These are phyloP conservation scores for Trametes villosa DNA, from an alignment of 768 basidiomycete genomes.

Conservation along the genomic window DNA sequence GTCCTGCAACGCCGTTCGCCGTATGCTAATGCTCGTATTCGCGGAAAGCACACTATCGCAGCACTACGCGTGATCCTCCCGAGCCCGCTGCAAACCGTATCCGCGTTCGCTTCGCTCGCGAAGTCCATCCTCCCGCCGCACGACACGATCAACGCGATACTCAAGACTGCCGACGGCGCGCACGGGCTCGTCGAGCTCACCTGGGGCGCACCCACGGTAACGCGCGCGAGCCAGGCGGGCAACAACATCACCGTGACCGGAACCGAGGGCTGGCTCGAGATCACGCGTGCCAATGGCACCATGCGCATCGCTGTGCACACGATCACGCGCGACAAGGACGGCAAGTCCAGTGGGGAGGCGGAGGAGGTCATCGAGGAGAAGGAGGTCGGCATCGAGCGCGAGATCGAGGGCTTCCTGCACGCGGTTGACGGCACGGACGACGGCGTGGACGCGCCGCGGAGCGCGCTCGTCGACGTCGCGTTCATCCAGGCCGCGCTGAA, in stretches of 20 bases:
- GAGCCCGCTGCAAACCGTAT: constrained; percentile 53
- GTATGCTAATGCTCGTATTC: too few species aligned
- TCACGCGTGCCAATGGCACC: constrained; percentile 38
- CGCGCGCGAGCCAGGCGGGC: constrained; percentile 34
- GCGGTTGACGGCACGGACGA: constrained; percentile 54
- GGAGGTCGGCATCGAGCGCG: constrained; percentile 56
- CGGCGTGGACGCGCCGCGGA: constrained; percentile 50
- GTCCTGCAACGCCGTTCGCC: too few species aligned
- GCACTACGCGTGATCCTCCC: constrained; percentile 66
- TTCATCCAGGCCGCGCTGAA: constrained; percentile 79
- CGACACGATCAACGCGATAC: constrained; percentile 72
- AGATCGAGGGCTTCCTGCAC: constrained; percentile 62
- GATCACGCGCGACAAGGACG: constrained; percentile 39
- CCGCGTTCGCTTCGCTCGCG: constrained; percentile 69
- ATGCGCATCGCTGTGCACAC: constrained; percentile 42
- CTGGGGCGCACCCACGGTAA: constrained; percentile 58
- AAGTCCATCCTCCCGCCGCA: constrained; percentile 74
- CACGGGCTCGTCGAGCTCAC: constrained; percentile 68
- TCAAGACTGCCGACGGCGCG: constrained; percentile 49
- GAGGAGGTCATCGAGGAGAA: constrained; percentile 54
- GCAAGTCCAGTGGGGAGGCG: constrained; percentile 44
- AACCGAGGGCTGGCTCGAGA: constrained; percentile 61
- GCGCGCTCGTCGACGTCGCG: constrained; percentile 74
- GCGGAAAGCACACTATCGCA: constrained; percentile 65
- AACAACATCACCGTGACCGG: constrained; percentile 60